Evolutionary conservation across 1,284 basidiomycete genomes (phyloP), one percentile per base, ranked within the genome.

Genomic region (Austroboletus novae-zelandiae): DNA sequence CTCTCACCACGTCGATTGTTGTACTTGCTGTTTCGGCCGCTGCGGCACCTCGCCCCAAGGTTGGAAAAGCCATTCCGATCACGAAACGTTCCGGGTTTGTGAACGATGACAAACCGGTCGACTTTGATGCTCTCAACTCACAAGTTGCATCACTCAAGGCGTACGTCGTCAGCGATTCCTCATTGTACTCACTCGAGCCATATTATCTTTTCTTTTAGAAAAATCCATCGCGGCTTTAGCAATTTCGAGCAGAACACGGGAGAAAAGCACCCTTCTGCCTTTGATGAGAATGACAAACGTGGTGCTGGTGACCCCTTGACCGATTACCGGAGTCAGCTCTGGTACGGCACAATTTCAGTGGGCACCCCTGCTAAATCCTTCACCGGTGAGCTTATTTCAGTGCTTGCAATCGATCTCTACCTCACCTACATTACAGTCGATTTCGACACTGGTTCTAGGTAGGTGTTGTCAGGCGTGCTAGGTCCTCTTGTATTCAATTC

Each of bases 401-500:
- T 5, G 9, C 15, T 15, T 11, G 7, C 14, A n/a, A n/a, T 30
- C 9, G 17, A 23, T 13, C 8, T 7, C 8, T 37, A 9, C 10
- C 5, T 4, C 17, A 37, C 35, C 35, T 17, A 17, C 8, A 17
- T 13, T 11, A 39, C 55, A 61, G 70, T 74, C 30, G 62, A 64
- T 47, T 74, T 73, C 48, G 71, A 74, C 51, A 74, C 67, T 9
- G 67, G 67, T 20, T 61, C 68, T 53, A 56, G 55, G 64, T 61
- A 32, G 4, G 46, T 17, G 3, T 11, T 40, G 23, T 10, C 44
- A 14, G 8, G 36, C 11, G 4, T 13, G 9, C 10, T 1, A 40
- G 18, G 23, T 10, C 4, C 20, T 25, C 9, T 34, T 31, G 34
- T 27, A 34, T 32, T 52, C 7, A 48, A 48, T 35, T 15, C 14